Evolutionary conservation across 1,284 basidiomycete species (phyloP).

Genomic region (Veloboletus limbatus): DNA sequence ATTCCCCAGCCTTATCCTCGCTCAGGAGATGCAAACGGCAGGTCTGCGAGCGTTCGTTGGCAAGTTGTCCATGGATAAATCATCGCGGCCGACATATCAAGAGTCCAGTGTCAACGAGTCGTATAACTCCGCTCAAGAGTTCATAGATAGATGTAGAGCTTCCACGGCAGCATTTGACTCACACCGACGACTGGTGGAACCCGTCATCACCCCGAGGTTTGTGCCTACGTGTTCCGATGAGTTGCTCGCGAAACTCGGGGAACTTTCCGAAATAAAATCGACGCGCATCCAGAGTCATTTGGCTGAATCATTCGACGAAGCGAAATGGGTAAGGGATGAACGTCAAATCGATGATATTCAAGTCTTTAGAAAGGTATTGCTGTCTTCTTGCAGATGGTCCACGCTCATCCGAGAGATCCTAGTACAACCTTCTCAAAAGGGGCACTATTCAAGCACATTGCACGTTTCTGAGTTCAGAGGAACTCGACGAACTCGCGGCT

Average conservation of each 20-base stretch:
- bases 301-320: constrained; percentile 71
- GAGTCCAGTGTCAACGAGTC: constrained; percentile 56
- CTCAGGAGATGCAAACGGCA: constrained; percentile 63
- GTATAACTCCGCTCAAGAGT: constrained; percentile 50
- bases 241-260: constrained; percentile 57
- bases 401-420: constrained; percentile 9
- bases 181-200: constrained; percentile 58
- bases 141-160: constrained; percentile 50
- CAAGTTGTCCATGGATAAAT: constrained; percentile 84
- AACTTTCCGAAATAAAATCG: constrained; percentile 43
- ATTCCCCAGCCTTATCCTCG: constrained; percentile 63
- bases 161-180: constrained; percentile 41
- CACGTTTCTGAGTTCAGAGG: constrained; percentile 60
- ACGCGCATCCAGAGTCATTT: constrained; percentile 72
- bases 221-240: constrained; percentile 76
- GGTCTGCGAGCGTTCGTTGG: constrained; percentile 79
- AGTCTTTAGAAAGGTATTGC: constrained; percentile 62
- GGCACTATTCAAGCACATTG: constrained; percentile 82
- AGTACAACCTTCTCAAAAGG: constrained; percentile 60
- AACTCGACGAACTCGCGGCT: constrained; percentile 50
- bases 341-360: constrained; percentile 67
- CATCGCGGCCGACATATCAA: constrained; percentile 66
- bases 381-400: not conserved
- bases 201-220: constrained; percentile 81
- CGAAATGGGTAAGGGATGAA: constrained; percentile 63